A percentile compares a stretch with the other conserved stretches of the same genome.
These are phyloP conservation scores for Catharanthus roseus DNA, from an alignment of 257 asterid species.

Conservation along the genomic window DNA sequence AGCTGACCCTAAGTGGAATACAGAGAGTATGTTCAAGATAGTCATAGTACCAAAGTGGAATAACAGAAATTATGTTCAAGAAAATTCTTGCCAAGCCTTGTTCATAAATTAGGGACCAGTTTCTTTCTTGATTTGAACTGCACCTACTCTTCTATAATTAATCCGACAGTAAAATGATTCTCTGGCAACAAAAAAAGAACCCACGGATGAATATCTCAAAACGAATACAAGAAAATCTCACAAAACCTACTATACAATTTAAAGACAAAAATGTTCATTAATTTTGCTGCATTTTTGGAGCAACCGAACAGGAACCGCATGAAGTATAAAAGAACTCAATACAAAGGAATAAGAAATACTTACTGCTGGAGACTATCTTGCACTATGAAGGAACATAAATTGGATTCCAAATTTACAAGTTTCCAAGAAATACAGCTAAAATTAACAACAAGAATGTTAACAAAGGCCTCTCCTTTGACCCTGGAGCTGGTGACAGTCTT, in stretches of 20 bases:
- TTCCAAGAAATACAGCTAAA: conserved; percentile 55
- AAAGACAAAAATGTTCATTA: background rate
- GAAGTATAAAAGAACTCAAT: background rate
- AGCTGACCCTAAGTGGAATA: too few species aligned
- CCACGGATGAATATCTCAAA: background rate
- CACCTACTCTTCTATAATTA: too few species aligned
- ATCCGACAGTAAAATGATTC: too few species aligned
- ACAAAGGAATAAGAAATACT: conserved; percentile 18
- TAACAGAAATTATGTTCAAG: background rate
- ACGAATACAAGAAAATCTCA: background rate
- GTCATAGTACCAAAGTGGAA: background rate
- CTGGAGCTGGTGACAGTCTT: conserved; percentile 94
- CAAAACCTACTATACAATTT: background rate
- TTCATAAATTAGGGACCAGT: too few species aligned
- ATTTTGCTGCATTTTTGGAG: background rate
- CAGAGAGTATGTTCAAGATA: too few species aligned
- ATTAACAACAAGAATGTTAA: conserved; percentile 51
- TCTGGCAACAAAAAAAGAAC: background rate
- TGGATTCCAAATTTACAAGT: conserved; percentile 68
- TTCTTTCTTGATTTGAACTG: too few species aligned
- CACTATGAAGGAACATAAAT: conserved; percentile 77
- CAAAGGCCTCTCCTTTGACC: conserved; percentile 70
- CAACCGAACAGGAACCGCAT: background rate
- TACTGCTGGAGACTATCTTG: conserved; percentile 82
- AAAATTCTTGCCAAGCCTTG: background rate